Base-by-base conservation (phyloP, 345 rosid genomes). In the Psidium guajava region DNA sequence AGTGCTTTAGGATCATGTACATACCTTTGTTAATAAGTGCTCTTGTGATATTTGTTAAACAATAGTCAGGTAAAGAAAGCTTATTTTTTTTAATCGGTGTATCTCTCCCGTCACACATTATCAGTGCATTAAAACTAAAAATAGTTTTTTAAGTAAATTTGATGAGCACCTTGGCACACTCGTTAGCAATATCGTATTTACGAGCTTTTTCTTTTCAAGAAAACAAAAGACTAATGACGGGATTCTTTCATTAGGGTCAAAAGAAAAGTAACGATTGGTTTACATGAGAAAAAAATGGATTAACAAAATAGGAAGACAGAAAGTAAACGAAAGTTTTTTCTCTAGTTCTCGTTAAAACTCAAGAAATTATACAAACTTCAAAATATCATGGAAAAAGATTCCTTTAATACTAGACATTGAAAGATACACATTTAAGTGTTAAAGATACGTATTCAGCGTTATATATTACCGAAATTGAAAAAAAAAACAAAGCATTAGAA, bases 281-380 rank as follows among this genome's bases (percentile, higher is more conserved):
- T 3, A 16, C 6, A 18, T 8, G 47, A 69, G 47, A 32, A 32
- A 69, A 18, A 69, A 69, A 18, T 3, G 75, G 22, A 14, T 14
- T 16, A 10, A 2, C 0, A 0, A 14, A 13, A 27, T 4, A 27
- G 0, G 1, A 69, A 16, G 21, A 53, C 7, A 0, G 0, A 24
- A 69, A 69, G 42, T 4, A 9, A 32, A 69, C 13, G 0, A 69
- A 36, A 69, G 13, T 32, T 8, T 36, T 36, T 32, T 69, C 0
- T 16, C 42, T 5, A 9, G 9, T 28, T 64, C 22, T 28, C 0
- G 2, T 16, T 64, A 28, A 64, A 64, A 36, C 0, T 32, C 13
- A 18, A 69, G 2, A 69, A 2, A 8, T 36, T 36, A 18, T 18
- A 69, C 40, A 11, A 69, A 20, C 6, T 36, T 69, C 25, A 9